These are phyloP conservation scores for Entomortierella lignicola DNA, from an alignment of 192 early-diverging fungal genomes.

Conservation along the genomic window DNA sequence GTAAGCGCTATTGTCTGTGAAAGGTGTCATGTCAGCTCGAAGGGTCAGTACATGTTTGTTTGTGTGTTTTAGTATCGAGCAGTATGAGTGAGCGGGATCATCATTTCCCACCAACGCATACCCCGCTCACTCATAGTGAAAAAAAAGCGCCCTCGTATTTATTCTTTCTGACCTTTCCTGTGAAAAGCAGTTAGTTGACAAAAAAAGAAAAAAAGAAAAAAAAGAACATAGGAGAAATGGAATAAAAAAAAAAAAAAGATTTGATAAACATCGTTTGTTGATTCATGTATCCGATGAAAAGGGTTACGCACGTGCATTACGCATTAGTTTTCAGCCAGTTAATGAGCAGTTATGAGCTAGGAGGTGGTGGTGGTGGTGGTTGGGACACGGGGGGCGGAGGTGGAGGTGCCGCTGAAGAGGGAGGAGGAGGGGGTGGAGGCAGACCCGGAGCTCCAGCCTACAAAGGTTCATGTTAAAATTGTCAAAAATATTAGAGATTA, in stretches of 20 bases:
- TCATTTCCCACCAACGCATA: neutral
- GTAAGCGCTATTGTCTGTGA: neutral
- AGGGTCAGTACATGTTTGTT: constrained; percentile 2
- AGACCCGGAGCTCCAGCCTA: constrained; percentile 40
- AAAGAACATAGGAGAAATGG: neutral
- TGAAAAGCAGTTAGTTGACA: constrained; percentile 13
- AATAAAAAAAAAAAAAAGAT: neutral
- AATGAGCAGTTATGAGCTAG: constrained; percentile 20
- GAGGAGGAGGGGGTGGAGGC: constrained; percentile 51
- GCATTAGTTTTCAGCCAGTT: neutral
- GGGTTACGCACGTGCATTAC: neutral
- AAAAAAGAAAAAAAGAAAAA: neutral
- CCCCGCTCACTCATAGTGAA: neutral
- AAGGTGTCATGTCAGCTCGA: neutral
- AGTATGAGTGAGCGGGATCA: neutral
- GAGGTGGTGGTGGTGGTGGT: constrained; percentile 54
- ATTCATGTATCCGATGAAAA: neutral
- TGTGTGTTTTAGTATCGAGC: constrained; percentile 24
- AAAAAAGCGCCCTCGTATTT: neutral
- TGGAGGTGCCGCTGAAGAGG: constrained; percentile 37
- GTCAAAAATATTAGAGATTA: neutral
- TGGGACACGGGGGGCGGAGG: constrained; percentile 52
- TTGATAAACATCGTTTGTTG: neutral
- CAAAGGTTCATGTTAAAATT: neutral
- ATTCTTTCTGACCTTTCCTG: constrained; percentile 1